Evolutionary conservation across 139 green algal species (phyloP), one percentile per base, ranked within the genome.

Genomic region (Zygnema circumcarinatum): DNA sequence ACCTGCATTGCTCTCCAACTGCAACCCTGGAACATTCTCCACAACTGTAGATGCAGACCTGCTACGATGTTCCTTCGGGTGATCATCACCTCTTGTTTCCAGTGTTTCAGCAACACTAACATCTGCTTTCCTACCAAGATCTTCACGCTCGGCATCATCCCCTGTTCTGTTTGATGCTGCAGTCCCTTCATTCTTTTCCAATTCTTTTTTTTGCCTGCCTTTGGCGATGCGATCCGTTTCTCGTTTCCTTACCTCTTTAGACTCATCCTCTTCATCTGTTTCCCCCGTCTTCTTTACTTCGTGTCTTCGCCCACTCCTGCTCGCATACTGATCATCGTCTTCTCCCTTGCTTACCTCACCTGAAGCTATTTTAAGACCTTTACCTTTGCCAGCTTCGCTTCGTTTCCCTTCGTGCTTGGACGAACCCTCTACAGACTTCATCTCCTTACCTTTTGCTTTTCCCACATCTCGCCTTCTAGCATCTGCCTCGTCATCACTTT

Each of bases 61-160:
- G n/a, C n/a, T n/a, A n/a, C n/a, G n/a, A n/a, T n/a, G n/a, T n/a
- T n/a, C n/a, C n/a, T n/a, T n/a, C n/a, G n/a, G n/a, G n/a, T n/a
- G n/a, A n/a, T n/a, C n/a, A n/a, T n/a, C n/a, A n/a, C n/a, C n/a
- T n/a, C n/a, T n/a, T n/a, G n/a, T n/a, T n/a, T n/a, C n/a, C n/a
- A n/a, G n/a, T n/a, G n/a, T n/a, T n/a, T n/a, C n/a, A n/a, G n/a
- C n/a, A n/a, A n/a, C n/a, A n/a, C n/a, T n/a, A n/a, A n/a, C n/a
- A n/a, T n/a, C n/a, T n/a, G n/a, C n/a, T 72, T 72, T 72, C 54
- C 29, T 72, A 72, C 54, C 25, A 72, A 72, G 54, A 72, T 72
- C 54, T 29, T 72, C 54, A 25, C 29, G 25, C 54, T 72, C 29
- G 54, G 25, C 29, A 25, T 72, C 54, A 72, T 72, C 54, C 25